phyloP scores from a whole-genome alignment of 2,329 filamentous ascomycete genomes.

The Ceratocystis papillata region DNA sequence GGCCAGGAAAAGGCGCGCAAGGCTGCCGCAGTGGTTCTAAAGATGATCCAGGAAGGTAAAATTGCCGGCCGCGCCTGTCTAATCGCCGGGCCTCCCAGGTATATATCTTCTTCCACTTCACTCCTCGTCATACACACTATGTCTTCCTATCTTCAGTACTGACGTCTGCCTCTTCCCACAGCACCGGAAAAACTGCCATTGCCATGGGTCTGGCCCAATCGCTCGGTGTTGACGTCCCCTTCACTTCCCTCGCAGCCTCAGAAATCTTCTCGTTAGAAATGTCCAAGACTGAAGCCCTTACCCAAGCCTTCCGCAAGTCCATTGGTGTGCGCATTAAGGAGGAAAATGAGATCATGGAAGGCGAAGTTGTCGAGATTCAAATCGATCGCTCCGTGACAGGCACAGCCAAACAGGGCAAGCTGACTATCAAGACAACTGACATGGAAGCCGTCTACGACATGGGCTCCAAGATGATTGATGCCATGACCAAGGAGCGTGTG shows the following conservation, averaged over 20 bases:
- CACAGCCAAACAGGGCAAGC: slow-evolving; percentile 93
- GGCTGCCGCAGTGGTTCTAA: slow-evolving; percentile 86
- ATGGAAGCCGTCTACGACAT: slow-evolving; percentile 99
- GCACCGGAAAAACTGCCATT: slow-evolving; percentile 96
- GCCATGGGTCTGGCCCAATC: slow-evolving; percentile 99
- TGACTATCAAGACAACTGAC: slow-evolving; percentile 98
- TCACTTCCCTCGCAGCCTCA: slow-evolving; percentile 88
- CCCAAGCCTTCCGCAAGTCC: slow-evolving; percentile 96
- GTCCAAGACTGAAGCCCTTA: slow-evolving; percentile 97
- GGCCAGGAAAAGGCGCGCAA: slow-evolving; percentile 95
- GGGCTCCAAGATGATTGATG: slow-evolving; percentile 99
- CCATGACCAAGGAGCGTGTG: slow-evolving; percentile 98
- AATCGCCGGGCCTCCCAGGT: slow-evolving; percentile 86
- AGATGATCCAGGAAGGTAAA: slow-evolving; percentile 99
- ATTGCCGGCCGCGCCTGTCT: slow-evolving; percentile 91
- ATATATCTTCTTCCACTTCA: slow-evolving; percentile 27
- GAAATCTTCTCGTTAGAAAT: slow-evolving; percentile 99
- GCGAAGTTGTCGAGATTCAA: slow-evolving; percentile 97
- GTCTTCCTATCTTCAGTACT: background rate
- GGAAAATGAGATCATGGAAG: slow-evolving; percentile 98
- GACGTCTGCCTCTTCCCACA: slow-evolving; percentile 31
- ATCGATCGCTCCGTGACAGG: slow-evolving; percentile 95
- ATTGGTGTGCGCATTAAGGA: slow-evolving; percentile 98
- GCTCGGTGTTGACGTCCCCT: slow-evolving; percentile 84
- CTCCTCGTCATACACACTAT: background rate